A percentile compares a stretch with the other conserved stretches of the same genome.
These are phyloP conservation scores for Quercus phellos DNA, from an alignment of 331 rosid genomes.

Conservation along the genomic window DNA sequence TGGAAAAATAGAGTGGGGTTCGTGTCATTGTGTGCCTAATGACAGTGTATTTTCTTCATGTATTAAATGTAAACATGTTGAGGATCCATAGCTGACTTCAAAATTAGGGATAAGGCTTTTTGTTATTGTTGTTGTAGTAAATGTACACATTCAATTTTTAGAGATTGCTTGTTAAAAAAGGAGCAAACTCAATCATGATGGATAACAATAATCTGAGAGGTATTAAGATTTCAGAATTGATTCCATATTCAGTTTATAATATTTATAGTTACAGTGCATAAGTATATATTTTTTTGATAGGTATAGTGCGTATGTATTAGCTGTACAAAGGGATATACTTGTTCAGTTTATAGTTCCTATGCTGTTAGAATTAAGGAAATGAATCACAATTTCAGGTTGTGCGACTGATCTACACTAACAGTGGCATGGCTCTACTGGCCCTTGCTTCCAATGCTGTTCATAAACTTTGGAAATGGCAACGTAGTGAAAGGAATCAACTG, in stretches of 20 bases:
- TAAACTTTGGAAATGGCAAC: conserved; percentile 52
- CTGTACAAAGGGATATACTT: not conserved
- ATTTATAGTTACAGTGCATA: not conserved
- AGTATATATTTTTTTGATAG: not conserved
- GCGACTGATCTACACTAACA: conserved; percentile 41
- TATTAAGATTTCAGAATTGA: not conserved
- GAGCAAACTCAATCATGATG: not conserved
- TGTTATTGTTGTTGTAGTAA: too few relatives aligned
- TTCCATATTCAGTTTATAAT: not conserved
- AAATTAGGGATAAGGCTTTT: too few relatives aligned
- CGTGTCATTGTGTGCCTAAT: not conserved
- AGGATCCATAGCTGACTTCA: too few relatives aligned
- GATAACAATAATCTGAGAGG: not conserved
- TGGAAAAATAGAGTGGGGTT: not conserved
- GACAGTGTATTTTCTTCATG: not conserved
- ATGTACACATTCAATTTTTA: not conserved
- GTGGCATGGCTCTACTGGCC: conserved; percentile 32
- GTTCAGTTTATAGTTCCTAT: not conserved
- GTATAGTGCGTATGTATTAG: not conserved
- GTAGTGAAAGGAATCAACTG: conserved; percentile 31
- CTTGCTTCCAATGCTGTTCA: conserved; percentile 41
- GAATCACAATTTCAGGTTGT: conserved; percentile 29
- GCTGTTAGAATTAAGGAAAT: not conserved
- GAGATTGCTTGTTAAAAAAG: not conserved
- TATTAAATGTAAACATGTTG: not conserved